Evolutionary conservation across 768 basidiomycete species (phyloP).

Genomic region (Russula vinacea): DNA sequence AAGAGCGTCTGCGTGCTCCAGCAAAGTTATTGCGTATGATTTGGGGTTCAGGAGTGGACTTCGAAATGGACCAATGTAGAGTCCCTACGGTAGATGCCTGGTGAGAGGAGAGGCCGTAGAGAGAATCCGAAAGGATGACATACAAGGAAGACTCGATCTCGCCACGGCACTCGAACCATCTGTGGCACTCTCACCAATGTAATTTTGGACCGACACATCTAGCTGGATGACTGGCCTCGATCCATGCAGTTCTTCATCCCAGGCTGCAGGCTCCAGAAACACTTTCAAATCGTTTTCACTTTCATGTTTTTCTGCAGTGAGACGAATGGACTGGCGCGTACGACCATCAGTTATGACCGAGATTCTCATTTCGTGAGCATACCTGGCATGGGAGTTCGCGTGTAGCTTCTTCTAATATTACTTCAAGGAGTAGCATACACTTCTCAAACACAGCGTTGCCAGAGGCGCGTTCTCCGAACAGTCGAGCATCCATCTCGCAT

Average conservation of each 20-base stretch:
- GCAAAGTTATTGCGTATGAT: constrained; percentile 41
- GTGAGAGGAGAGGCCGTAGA: constrained; percentile 14
- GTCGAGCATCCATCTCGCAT: constrained; percentile 77
- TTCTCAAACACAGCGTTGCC: constrained; percentile 76
- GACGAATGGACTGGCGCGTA: constrained; percentile 48
- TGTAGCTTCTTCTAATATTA: constrained; percentile 54
- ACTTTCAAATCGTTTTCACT: constrained; percentile 47
- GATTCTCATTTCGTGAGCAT: constrained; percentile 29
- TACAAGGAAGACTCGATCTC: constrained; percentile 35
- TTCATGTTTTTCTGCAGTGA: constrained; percentile 58
- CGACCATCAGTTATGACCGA: constrained; percentile 13
- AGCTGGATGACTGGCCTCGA: constrained; percentile 54
- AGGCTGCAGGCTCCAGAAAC: constrained; percentile 63
- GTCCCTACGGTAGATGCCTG: constrained; percentile 47
- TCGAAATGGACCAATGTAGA: constrained; percentile 54
- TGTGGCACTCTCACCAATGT: constrained; percentile 41
- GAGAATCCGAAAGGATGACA: constrained; percentile 22
- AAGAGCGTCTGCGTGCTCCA: constrained; percentile 43
- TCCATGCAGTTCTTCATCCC: constrained; percentile 38
- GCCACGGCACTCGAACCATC: constrained; percentile 41
- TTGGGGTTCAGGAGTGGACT: constrained; percentile 35
- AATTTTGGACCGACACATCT: constrained; percentile 48
- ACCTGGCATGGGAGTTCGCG: constrained; percentile 66
- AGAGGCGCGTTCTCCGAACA: constrained; percentile 62
- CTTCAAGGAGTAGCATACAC: constrained; percentile 69